A percentile compares a stretch with the other conserved stretches of the same genome.
phyloP scores from a whole-genome alignment of 108 stramenopile species.

The Cyclotella cryptica region DNA sequence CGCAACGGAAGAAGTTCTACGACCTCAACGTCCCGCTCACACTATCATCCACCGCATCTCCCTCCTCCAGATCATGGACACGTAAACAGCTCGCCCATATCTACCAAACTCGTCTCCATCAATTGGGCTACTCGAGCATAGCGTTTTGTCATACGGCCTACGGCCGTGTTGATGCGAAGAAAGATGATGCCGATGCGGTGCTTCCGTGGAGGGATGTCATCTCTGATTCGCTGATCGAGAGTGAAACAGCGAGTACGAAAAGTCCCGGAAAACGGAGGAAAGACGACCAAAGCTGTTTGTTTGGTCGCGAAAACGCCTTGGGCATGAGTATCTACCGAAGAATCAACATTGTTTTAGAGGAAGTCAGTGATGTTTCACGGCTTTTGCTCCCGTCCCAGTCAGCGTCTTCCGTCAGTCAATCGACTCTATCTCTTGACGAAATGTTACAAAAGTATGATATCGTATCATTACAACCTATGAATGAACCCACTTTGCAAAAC shows the following conservation, averaged over 20 bases:
- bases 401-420: background rate
- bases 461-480: conserved; percentile 71
- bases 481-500: conserved; percentile 68
- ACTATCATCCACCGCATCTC: background rate
- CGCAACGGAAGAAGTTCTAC: conserved; percentile 5
- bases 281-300: conserved; percentile 20
- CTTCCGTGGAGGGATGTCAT: conserved; percentile 57
- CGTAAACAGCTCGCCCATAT: conserved; percentile 32
- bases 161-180: conserved; percentile 59
- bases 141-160: conserved; percentile 71
- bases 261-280: background rate
- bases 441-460: conserved; percentile 72
- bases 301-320: conserved; percentile 17
- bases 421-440: conserved; percentile 4
- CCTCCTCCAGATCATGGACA: conserved; percentile 21
- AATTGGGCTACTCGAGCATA: conserved; percentile 61
- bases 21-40: conserved; percentile 32
- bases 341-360: conserved; percentile 75
- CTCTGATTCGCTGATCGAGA: conserved; percentile 1
- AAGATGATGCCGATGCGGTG: conserved; percentile 56
- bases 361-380: conserved; percentile 65
- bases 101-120: conserved; percentile 40
- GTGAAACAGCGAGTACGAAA: background rate
- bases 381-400: conserved; percentile 29
- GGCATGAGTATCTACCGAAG: conserved; percentile 55